Base-by-base conservation (phyloP, 768 basidiomycete species). In the Boletus rubescentipes region DNA sequence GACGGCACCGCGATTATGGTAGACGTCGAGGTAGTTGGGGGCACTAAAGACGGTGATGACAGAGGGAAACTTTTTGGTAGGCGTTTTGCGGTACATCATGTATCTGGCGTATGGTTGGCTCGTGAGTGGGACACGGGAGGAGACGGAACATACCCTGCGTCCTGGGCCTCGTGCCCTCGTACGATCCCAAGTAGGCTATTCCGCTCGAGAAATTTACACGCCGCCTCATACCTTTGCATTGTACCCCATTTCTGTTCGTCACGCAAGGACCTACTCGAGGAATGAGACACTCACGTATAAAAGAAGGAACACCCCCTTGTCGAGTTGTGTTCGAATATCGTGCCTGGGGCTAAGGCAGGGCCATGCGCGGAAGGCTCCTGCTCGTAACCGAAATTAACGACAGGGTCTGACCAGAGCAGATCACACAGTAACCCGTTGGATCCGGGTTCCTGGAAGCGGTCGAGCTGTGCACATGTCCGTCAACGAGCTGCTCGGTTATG, bases 31-130 rank as follows among this genome's bases (percentile, higher is more conserved):
- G 68, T 98, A 98, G 68, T 98, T 96, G 14, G 97, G 97, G 0
- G 96, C 97, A 15, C 90, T 93, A 75, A 99, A 99, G 59, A 99
- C 92, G 35, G 96, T 98, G 73, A 98, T 98, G 30, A 98, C 93
- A 0, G 93, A 93, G 1, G 96, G 96, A 72, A 98, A 98, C 54
- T 92, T 93, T 65, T 92, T 95, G 36, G 87, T 89, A 41, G 91
- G 91, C 0, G 96, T 97, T 72, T 95, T 95, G 58, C 91, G 85
- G 71, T 93, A 89, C 94, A 98, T 98, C 48, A 89, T 87, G 66
- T 91, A 94, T 38, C 90, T 90, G 59, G 66, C 29, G 18, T 32
- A 7, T 31, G 8, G 12, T 48, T 35, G 45, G 39, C 5, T 42
- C 1, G 34, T 18, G 5, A 23, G 20, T 26, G 18, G 16, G 2